Evolutionary conservation across 352 stramenopile species (phyloP), one percentile per base, ranked within the genome.

Genomic region (Globisporangium barbulae): DNA sequence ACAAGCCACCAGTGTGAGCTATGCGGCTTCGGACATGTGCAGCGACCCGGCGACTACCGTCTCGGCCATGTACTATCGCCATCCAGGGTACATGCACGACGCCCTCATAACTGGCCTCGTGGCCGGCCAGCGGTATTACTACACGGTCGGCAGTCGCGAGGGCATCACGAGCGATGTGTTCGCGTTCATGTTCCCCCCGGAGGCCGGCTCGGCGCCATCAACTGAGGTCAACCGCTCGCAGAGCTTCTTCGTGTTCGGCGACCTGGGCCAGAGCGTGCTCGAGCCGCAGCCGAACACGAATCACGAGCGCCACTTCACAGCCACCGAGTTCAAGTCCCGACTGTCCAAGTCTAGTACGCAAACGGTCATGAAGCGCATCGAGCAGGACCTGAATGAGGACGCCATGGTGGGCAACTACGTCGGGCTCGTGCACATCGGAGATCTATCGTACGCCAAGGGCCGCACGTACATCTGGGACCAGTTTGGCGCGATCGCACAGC

Each of bases 401-500:
- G 49, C 33, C 2, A 21, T 53, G 0, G 28, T 39, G 35, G 52
- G 47, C 21, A 78, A 88, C 28, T 73, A 80, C 53, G 71, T 74
- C 37, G 79, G 30, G 3, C 66, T 94, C 9, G 70, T 96, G 67
- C 85, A 94, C 62, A 72, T 95, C 22, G 88, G 88, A 19, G 88
- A 94, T 59, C 59, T 91, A 21, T 83, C 74, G 52, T 96, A 96
- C 67, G 83, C 88, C 30, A 73, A 71, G 30, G 75, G 76, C 0
- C 58, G 71, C 3, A 89, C 86, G 19, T 87, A 70, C 35, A 53
- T 89, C 33, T 97, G 90, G 90, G 88, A 97, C 45, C 78, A 90
- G 64, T 89, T 84, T 60, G 73, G 85, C 28, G 58, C 81, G n/a
- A 77, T 96, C 56, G 81, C 96, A 54, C 61, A 92, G 71, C 74